These are phyloP conservation scores for Halophytophthora polymorphica DNA, from an alignment of 352 stramenopile species.

Conservation along the genomic window DNA sequence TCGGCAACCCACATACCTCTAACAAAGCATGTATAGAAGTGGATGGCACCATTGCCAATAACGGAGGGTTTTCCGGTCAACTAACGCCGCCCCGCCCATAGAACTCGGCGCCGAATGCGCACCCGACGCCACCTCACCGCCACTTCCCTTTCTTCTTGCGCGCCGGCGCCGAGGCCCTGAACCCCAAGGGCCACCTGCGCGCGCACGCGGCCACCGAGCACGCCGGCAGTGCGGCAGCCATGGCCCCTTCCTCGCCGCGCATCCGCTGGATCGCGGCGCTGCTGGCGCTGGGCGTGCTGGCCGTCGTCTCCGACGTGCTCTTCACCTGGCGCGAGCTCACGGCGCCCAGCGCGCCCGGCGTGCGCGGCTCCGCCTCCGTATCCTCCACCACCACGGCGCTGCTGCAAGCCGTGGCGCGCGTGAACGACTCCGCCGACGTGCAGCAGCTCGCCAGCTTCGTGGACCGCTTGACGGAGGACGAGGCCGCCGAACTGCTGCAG, in stretches of 20 bases:
- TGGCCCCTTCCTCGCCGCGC: slow-evolving; percentile 17
- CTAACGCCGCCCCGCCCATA: too few relatives aligned
- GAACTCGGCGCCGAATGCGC: too few relatives aligned
- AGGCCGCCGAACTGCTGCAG: slow-evolving; percentile 18
- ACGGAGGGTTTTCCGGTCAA: too few relatives aligned
- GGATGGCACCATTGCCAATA: too few relatives aligned
- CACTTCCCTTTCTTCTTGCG: too few relatives aligned
- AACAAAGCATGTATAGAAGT: too few relatives aligned
- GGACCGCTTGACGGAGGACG: slow-evolving; percentile 23
- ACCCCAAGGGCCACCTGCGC: slow-evolving; percentile 5
- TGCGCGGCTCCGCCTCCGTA: slow-evolving; percentile 1
- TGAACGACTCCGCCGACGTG: slow-evolving; percentile 21
- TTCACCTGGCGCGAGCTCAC: slow-evolving; percentile 31
- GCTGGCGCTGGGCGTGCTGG: slow-evolving; percentile 22
- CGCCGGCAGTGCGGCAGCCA: slow-evolving; percentile 17
- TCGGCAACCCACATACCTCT: too few relatives aligned
- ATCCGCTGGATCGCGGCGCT: slow-evolving; percentile 28
- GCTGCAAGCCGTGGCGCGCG: slow-evolving; percentile 16
- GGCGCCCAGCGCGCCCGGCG: not conserved
- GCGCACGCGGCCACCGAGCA: slow-evolving; percentile 4
- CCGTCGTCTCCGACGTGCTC: slow-evolving; percentile 29
- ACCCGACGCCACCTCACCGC: too few relatives aligned
- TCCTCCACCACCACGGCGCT: slow-evolving; percentile 17
- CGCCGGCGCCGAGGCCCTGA: too few relatives aligned
- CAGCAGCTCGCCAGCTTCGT: slow-evolving; percentile 18